Conservation (phyloP, 441 rosid genomes). For the Arabidopsis lyrata region DNA sequence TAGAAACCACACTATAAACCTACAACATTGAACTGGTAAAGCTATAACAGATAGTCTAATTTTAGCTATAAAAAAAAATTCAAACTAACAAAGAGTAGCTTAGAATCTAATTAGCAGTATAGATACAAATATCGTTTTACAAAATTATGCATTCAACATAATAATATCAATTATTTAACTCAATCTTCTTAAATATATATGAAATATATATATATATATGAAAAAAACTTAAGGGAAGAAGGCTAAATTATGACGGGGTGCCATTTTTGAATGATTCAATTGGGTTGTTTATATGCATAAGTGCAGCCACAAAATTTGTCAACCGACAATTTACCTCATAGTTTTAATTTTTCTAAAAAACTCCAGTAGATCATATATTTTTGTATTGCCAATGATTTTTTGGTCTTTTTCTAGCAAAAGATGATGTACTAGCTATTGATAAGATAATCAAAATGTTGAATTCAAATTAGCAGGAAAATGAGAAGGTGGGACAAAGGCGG, state of each 20-base stretch:
- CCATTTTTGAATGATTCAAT: too few species aligned
- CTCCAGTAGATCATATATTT: neutral
- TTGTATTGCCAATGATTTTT: neutral
- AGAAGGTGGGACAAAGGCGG: neutral
- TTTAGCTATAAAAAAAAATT: too few species aligned
- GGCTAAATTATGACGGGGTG: too few species aligned
- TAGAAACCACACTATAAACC: neutral
- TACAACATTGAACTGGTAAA: too few species aligned
- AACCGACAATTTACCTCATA: neutral
- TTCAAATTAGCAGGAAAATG: neutral
- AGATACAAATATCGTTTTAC: too few species aligned
- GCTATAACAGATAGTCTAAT: too few species aligned
- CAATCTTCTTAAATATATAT: too few species aligned
- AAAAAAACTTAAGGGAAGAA: neutral
- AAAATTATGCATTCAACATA: too few species aligned
- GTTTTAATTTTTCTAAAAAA: neutral
- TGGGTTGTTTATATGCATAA: neutral
- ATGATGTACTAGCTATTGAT: slow-evolving; percentile 16
- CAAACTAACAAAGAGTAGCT: too few species aligned
- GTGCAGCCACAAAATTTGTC: neutral
- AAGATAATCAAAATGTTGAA: neutral
- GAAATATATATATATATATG: too few species aligned
- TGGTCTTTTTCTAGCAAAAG: slow-evolving; percentile 5
- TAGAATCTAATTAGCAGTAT: too few species aligned
- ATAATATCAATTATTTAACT: too few species aligned